Conservation (phyloP, 441 rosid species). For the Populus hybrid region DNA sequence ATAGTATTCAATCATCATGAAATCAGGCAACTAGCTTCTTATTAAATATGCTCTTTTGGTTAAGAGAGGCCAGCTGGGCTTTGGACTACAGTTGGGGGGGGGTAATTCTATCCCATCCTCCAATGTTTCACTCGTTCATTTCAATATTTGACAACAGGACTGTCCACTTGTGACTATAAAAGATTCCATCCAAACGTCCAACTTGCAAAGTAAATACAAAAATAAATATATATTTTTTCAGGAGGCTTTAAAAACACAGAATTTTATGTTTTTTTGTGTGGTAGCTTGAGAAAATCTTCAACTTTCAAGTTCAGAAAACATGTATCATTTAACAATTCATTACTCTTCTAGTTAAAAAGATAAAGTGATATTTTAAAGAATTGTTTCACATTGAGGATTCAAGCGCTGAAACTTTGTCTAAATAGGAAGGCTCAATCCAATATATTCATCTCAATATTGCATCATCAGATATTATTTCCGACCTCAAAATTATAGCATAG, state of each 20-base stretch:
- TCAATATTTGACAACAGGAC: background rate
- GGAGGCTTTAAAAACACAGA: background rate
- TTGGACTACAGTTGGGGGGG: background rate
- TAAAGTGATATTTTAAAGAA: background rate
- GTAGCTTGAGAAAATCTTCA: background rate
- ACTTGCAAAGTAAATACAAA: background rate
- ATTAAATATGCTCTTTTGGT: background rate
- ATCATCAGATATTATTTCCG: background rate
- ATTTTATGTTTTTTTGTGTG: background rate
- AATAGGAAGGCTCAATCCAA: background rate
- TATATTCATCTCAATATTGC: background rate
- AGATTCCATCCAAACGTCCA: background rate
- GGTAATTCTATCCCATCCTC: background rate
- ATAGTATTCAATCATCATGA: background rate
- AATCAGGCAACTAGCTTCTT: background rate
- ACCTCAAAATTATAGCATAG: background rate
- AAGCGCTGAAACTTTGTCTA: background rate
- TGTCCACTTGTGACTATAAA: background rate
- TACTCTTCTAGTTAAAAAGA: background rate
- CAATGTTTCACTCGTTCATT: background rate
- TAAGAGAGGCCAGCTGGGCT: background rate
- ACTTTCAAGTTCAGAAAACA: background rate
- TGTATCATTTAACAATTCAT: background rate
- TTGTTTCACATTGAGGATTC: background rate
- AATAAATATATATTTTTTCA: too few relatives aligned